These are phyloP conservation scores for Lasiodiplodia theobromae DNA, from an alignment of 2,329 filamentous ascomycete species.

Conservation along the genomic window DNA sequence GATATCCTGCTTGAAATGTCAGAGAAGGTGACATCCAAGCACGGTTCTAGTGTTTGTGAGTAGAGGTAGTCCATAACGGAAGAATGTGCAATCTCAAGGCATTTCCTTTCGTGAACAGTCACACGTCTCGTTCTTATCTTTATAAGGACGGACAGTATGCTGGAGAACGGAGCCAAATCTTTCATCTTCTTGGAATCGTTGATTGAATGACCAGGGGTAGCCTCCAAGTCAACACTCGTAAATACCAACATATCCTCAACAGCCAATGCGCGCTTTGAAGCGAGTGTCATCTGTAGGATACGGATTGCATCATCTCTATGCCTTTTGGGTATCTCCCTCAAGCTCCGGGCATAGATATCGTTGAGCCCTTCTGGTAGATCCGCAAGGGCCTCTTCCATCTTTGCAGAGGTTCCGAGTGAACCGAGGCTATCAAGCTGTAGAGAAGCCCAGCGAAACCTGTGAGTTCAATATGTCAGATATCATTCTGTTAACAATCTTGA, in stretches of 20 bases:
- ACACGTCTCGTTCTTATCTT: too few relatives aligned
- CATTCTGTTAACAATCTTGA: not conserved
- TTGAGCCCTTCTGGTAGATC: not conserved
- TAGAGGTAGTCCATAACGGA: not conserved
- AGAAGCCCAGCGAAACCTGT: not conserved
- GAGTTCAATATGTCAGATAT: not conserved
- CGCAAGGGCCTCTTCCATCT: not conserved
- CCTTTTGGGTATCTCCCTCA: not conserved
- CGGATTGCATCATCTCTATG: not conserved
- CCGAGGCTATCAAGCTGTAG: not conserved
- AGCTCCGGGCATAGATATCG: not conserved
- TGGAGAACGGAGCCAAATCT: too few relatives aligned
- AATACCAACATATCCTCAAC: not conserved
- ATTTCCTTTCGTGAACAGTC: too few relatives aligned
- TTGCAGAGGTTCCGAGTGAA: not conserved
- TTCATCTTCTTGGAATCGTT: too few relatives aligned
- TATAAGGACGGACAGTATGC: too few relatives aligned
- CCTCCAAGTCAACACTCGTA: too few relatives aligned
- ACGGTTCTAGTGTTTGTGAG: too few relatives aligned
- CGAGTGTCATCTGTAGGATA: not conserved
- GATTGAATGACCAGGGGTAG: too few relatives aligned
- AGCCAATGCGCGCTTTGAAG: accelerated
- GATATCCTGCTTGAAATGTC: too few relatives aligned
- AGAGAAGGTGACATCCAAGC: too few relatives aligned
- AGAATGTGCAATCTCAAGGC: not conserved